phyloP scores from a whole-genome alignment of 768 basidiomycete species.

The Pulveroboletus sp. region DNA sequence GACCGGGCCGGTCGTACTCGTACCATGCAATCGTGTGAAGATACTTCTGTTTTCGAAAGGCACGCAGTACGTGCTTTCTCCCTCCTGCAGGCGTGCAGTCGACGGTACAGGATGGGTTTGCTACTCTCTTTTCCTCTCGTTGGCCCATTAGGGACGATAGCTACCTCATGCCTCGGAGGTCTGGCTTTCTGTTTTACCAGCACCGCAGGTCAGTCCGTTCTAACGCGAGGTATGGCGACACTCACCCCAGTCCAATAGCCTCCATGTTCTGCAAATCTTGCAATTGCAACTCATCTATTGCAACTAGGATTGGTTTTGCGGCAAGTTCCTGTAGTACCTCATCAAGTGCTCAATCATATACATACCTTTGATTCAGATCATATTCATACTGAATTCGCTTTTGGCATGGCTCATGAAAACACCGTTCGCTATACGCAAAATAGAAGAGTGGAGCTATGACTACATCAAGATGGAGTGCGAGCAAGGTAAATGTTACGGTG shows the following conservation, averaged over 20 bases:
- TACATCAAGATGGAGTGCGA: slow-evolving; percentile 98
- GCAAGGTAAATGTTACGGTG: slow-evolving; percentile 91
- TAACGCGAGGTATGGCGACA: neutral
- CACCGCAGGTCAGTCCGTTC: slow-evolving; percentile 59
- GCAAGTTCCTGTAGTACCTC: slow-evolving; percentile 40
- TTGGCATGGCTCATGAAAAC: slow-evolving; percentile 97
- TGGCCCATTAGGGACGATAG: slow-evolving; percentile 65
- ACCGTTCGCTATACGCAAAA: slow-evolving; percentile 75
- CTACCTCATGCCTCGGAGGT: slow-evolving; percentile 77
- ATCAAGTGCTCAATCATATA: neutral
- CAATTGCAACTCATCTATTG: slow-evolving; percentile 98
- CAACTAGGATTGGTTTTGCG: slow-evolving; percentile 93
- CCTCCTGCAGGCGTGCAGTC: neutral
- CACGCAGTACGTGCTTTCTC: neutral
- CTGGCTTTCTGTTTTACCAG: slow-evolving; percentile 84
- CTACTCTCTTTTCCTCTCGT: slow-evolving; percentile 69
- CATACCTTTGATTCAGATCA: slow-evolving; percentile 53
- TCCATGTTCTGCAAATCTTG: slow-evolving; percentile 98
- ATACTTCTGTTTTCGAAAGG: slow-evolving; percentile 4
- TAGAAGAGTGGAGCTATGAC: slow-evolving; percentile 91
- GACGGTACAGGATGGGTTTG: slow-evolving; percentile 56
- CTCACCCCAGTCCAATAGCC: slow-evolving; percentile 40
- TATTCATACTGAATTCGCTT: slow-evolving; percentile 93
- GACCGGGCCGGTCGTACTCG: too few species aligned
- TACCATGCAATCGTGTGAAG: neutral